Evolutionary conservation across 148 eudicot genomes (phyloP), one percentile per base, ranked within the genome.

Genomic region (Dianthus caryophyllus): DNA sequence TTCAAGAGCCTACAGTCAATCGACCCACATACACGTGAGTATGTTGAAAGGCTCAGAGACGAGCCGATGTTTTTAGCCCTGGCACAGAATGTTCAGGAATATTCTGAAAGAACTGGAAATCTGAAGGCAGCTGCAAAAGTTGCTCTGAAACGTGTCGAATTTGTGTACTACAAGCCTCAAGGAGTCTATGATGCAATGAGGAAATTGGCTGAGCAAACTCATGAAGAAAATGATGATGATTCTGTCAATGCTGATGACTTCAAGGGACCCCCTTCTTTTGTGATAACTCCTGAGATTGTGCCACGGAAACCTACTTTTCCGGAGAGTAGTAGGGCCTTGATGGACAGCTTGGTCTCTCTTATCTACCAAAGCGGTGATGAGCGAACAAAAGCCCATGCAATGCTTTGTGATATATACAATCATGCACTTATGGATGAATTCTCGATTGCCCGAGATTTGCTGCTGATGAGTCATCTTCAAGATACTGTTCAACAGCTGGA

Each of bases 401-500:
- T 90, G 97, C 86, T 90, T 6, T 90, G 95, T 76, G 95, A 90
- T 61, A 88, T 90, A 43, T 90, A 88, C 62, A 94, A 90, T 66
- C 97, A 90, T 81, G 95, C 97, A n/a, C 81, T 90, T 36, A 66
- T 75, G 68, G 97, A 88, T 73, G 88, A 90, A 66, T 90, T 88
- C 51, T 73, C 88, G 7, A 76, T 79, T 46, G 77, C 95, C 8
- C 90, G 94, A 11, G 94, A 90, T 67, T 78, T 90, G 79, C 70
- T 90, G 75, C 64, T 87, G n/a, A 90, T 90, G 97, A 87, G 97
- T 78, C 97, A 90, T 76, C 77, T 90, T 66, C 97, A 90, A 81
- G 97, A 90, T 46, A 88, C 75, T 65, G 49, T 88, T 73, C 91
- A 86, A 53, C 87, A 80, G 58, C 82, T 90, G 91, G 91, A 90